Evolutionary conservation across 768 basidiomycete species (phyloP).

Genomic region (Mycena capillaripes): DNA sequence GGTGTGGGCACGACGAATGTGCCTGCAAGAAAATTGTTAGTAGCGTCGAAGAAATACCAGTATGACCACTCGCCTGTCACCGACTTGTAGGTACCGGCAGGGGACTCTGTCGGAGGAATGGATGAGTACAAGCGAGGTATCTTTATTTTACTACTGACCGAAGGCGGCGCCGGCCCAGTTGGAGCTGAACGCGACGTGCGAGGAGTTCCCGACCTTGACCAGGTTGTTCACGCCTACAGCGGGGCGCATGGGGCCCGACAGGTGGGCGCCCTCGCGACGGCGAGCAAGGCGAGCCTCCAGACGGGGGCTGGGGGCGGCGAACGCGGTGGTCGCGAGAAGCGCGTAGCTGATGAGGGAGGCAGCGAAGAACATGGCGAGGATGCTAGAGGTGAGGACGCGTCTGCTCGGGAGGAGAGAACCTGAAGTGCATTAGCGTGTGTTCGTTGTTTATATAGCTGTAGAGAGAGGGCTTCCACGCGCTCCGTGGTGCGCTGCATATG

Average conservation of each 20-base stretch:
- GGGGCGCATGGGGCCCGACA: slow-evolving; percentile 4
- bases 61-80: slow-evolving; percentile 37
- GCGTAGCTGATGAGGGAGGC: slow-evolving; percentile 30
- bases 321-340: slow-evolving; percentile 27
- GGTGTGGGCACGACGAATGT: slow-evolving; percentile 52
- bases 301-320: slow-evolving; percentile 19
- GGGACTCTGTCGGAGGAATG: too few species aligned
- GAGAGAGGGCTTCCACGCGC: slow-evolving; percentile 6
- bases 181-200: slow-evolving; percentile 43
- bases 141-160: too few species aligned
- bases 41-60: not conserved
- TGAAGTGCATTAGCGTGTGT: not conserved
- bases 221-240: not conserved
- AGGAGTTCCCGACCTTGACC: slow-evolving; percentile 8
- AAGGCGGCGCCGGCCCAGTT: slow-evolving; percentile 55
- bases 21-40: slow-evolving; percentile 42
- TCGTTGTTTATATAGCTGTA: not conserved
- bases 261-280: slow-evolving; percentile 18
- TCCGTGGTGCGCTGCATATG: slow-evolving; percentile 17
- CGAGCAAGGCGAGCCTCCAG: slow-evolving; percentile 21
- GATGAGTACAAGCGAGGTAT: too few species aligned
- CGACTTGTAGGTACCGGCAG: slow-evolving; percentile 48
- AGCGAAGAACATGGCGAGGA: slow-evolving; percentile 28
- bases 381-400: slow-evolving; percentile 4
- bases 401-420: slow-evolving; percentile 30